These are phyloP conservation scores for Phytopythium ostracodes DNA, from an alignment of 352 stramenopile genomes.

Conservation along the genomic window DNA sequence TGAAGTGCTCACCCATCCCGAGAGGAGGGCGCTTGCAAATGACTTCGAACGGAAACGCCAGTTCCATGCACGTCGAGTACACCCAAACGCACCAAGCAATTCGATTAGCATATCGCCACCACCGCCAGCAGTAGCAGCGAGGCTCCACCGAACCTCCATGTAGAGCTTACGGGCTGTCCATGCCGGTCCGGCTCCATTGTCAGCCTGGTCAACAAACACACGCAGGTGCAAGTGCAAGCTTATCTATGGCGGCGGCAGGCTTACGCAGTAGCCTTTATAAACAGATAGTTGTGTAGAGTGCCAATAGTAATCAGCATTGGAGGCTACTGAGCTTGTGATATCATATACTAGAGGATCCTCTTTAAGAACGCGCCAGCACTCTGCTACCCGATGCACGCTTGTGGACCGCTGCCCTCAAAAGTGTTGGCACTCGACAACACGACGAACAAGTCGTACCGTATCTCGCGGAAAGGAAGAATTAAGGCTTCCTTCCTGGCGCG, in stretches of 20 bases:
- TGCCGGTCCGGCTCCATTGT: background rate
- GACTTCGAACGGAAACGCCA: background rate
- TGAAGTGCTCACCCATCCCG: background rate
- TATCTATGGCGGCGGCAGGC: too few species aligned
- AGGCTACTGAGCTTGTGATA: too few species aligned
- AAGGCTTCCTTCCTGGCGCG: too few species aligned
- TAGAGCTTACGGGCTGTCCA: background rate
- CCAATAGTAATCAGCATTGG: too few species aligned
- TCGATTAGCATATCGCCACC: background rate
- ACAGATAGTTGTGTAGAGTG: too few species aligned
- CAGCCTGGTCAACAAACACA: background rate
- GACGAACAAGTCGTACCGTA: background rate
- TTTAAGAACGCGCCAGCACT: too few species aligned
- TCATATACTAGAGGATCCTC: too few species aligned
- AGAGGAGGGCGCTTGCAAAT: background rate
- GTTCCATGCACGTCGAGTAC: background rate
- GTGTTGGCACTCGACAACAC: background rate
- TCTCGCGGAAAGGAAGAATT: background rate
- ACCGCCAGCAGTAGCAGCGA: background rate
- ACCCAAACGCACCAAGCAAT: background rate
- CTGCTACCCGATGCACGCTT: too few species aligned
- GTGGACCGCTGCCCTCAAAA: background rate
- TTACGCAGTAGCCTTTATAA: too few species aligned
- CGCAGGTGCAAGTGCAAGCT: background rate
- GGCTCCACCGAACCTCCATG: background rate